Percentiles rank a stretch among this genome's conserved stretches.
phyloP scores from a whole-genome alignment of 495 filamentous ascomycete species.

The Saxispiralis lemnorum region DNA sequence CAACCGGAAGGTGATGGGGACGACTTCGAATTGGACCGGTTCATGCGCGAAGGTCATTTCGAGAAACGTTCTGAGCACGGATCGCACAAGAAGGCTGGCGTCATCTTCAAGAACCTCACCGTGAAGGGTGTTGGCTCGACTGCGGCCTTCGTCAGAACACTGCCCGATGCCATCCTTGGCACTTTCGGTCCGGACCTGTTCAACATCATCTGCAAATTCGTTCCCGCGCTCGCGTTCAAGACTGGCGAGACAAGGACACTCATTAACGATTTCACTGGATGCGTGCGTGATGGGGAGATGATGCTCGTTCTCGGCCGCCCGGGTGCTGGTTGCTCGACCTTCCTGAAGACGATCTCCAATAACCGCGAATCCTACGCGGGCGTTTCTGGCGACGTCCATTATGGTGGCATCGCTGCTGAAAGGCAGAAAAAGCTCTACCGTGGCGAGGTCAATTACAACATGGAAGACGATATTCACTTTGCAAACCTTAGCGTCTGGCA shows the following conservation, averaged over 20 bases:
- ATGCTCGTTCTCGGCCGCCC: slow-evolving; percentile 71
- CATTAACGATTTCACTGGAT: slow-evolving; percentile 62
- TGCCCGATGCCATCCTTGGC: slow-evolving; percentile 62
- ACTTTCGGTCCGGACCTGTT: slow-evolving; percentile 77
- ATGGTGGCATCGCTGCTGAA: slow-evolving; percentile 56
- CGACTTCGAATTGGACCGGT: slow-evolving; percentile 53
- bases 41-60: slow-evolving; percentile 64
- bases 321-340: slow-evolving; percentile 64
- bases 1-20: slow-evolving; percentile 30
- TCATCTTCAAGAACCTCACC: slow-evolving; percentile 63
- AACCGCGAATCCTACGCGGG: slow-evolving; percentile 45
- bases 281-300: slow-evolving; percentile 64
- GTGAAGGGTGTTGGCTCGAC: slow-evolving; percentile 56
- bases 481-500: slow-evolving; percentile 63
- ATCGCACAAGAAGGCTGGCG: slow-evolving; percentile 68
- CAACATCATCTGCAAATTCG: slow-evolving; percentile 41
- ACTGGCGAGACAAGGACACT: slow-evolving; percentile 38
- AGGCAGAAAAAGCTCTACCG: slow-evolving; percentile 53
- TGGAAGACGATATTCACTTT: slow-evolving; percentile 67
- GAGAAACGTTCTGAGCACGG: slow-evolving; percentile 55
- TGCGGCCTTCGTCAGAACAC: slow-evolving; percentile 50
- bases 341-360: slow-evolving; percentile 62
- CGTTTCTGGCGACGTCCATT: slow-evolving; percentile 55
- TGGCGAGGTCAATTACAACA: slow-evolving; percentile 70
- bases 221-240: slow-evolving; percentile 43